These are phyloP conservation scores for Fagopyrum tataricum DNA, from an alignment of 148 eudicot genomes.

Conservation along the genomic window DNA sequence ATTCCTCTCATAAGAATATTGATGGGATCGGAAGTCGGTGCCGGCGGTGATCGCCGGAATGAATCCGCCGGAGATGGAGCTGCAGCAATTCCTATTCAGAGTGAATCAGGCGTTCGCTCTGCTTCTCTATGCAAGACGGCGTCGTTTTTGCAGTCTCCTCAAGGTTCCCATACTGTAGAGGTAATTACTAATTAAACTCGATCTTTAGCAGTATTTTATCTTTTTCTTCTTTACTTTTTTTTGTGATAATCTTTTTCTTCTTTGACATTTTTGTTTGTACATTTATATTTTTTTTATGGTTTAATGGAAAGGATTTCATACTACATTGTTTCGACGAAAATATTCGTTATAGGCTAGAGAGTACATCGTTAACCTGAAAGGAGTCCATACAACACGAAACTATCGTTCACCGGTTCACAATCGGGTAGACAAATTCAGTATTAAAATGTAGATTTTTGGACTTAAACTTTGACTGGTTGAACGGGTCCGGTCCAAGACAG, in stretches of 20 bases:
- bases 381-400: too few relatives aligned
- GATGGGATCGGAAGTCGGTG: conserved; percentile 9
- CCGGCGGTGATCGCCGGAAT: neutral
- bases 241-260: neutral
- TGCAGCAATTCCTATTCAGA: neutral
- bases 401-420: too few relatives aligned
- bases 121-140: neutral
- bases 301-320: too few relatives aligned
- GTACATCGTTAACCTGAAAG: too few relatives aligned
- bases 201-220: too few relatives aligned
- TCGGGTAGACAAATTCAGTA: too few relatives aligned
- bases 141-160: conserved; percentile 2
- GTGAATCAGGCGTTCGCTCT: neutral
- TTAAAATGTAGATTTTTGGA: too few relatives aligned
- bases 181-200: neutral
- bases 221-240: neutral
- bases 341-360: too few relatives aligned
- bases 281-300: neutral
- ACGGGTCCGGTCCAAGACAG: too few relatives aligned
- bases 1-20: neutral
- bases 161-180: neutral
- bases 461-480: too few relatives aligned
- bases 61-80: neutral
- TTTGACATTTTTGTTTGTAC: neutral
- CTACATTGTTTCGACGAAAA: too few relatives aligned